Percentiles rank a stretch among this genome's conserved stretches.
Evolutionary conservation across 176 grass and related monocot species (phyloP).

Genomic region (Dendrocalamus sinicus): DNA sequence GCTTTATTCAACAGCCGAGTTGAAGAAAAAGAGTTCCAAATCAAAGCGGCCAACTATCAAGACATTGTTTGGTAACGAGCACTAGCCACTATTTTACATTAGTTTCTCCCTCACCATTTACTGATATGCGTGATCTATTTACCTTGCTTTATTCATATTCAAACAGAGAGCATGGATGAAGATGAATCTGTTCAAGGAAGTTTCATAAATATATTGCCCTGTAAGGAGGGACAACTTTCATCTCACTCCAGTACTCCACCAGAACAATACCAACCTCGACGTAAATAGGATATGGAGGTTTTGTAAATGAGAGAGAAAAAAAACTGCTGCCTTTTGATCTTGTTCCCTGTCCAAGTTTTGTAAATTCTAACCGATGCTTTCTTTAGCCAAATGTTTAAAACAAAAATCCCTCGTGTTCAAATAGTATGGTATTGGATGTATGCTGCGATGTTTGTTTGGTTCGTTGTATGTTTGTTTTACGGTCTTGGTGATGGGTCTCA

Average conservation of each 20-base stretch:
- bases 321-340: slow-evolving; percentile 47
- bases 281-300: slow-evolving; percentile 72
- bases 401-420: slow-evolving; percentile 21
- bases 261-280: slow-evolving; percentile 77
- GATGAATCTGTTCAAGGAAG: slow-evolving; percentile 78
- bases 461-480: slow-evolving; percentile 28
- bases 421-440: slow-evolving; percentile 36
- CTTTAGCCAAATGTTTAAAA: slow-evolving; percentile 47
- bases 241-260: slow-evolving; percentile 78
- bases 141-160: slow-evolving; percentile 15
- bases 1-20: slow-evolving; percentile 69
- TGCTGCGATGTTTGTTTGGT: slow-evolving; percentile 22
- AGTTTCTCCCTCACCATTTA: background rate
- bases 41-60: slow-evolving; percentile 98
- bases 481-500: slow-evolving; percentile 11
- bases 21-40: slow-evolving; percentile 96
- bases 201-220: slow-evolving; percentile 87
- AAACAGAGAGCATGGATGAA: slow-evolving; percentile 72
- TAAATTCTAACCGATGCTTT: slow-evolving; percentile 63
- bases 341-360: slow-evolving; percentile 41
- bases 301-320: slow-evolving; percentile 35
- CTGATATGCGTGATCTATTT: slow-evolving; percentile 31
- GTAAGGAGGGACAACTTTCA: slow-evolving; percentile 73
- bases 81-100: slow-evolving; percentile 15
- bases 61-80: slow-evolving; percentile 88